Conservation (phyloP, 495 filamentous ascomycete species). For the Cryomyces minteri region DNA sequence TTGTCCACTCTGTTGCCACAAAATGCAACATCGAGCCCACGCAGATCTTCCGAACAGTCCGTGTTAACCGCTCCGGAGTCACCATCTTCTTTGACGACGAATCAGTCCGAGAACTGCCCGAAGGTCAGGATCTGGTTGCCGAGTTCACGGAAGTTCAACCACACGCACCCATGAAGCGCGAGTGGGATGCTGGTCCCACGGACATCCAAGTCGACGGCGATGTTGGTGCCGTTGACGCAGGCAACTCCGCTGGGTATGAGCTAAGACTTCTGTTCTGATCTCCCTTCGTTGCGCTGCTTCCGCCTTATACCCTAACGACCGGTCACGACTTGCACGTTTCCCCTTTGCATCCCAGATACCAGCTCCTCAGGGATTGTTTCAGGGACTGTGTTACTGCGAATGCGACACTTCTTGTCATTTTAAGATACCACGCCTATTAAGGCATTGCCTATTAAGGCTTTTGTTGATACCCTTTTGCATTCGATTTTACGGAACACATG, state of each 20-base stretch:
- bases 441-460: too few relatives aligned
- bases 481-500: too few relatives aligned
- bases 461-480: too few relatives aligned
- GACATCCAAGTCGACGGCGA: conserved; percentile 24
- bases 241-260: conserved; percentile 20
- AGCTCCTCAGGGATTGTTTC: too few relatives aligned
- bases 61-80: conserved; percentile 49
- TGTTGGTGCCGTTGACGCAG: conserved; percentile 14
- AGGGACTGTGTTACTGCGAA: too few relatives aligned
- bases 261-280: conserved; percentile 21
- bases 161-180: conserved; percentile 13
- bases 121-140: conserved; percentile 78
- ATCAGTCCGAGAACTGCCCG: conserved; percentile 64
- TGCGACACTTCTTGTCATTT: too few relatives aligned
- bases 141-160: conserved; percentile 32
- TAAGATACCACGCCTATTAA: too few relatives aligned
- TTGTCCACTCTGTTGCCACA: conserved; percentile 47
- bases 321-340: neutral
- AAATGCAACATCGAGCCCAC: conserved; percentile 64
- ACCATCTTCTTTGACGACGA: conserved; percentile 84
- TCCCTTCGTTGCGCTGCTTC: too few relatives aligned
- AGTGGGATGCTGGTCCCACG: conserved; percentile 22
- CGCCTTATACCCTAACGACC: neutral
- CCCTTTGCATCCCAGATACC: too few relatives aligned
- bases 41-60: conserved; percentile 49